Evolutionary conservation across 176 grass and related monocot species (phyloP).

Genomic region (Elaeis guineensis): DNA sequence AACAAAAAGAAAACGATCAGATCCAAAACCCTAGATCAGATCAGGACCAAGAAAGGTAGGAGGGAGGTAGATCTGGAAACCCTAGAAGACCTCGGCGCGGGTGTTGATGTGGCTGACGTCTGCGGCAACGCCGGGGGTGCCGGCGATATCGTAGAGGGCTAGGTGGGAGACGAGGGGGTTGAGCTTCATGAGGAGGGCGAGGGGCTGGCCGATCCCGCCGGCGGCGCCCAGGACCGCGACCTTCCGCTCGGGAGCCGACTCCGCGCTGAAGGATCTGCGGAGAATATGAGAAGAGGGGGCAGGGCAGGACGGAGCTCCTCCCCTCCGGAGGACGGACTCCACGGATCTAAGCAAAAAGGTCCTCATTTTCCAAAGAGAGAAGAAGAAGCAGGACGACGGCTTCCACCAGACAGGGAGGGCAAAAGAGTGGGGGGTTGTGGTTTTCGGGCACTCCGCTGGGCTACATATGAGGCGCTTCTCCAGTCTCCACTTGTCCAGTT

Average conservation of each 20-base stretch:
- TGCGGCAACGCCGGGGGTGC: slow-evolving; percentile 38
- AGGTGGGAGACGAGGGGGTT: slow-evolving; percentile 47
- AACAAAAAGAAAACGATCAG: slow-evolving; percentile 1
- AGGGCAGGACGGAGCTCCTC: too few relatives aligned
- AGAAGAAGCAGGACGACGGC: not conserved
- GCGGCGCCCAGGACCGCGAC: slow-evolving; percentile 38
- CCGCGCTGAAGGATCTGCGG: slow-evolving; percentile 20
- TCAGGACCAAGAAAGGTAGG: not conserved
- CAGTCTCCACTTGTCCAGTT: too few relatives aligned
- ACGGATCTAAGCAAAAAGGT: slow-evolving; percentile 19
- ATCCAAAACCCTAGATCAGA: slow-evolving; percentile 6
- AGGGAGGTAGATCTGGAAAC: not conserved
- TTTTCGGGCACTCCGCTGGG: too few relatives aligned
- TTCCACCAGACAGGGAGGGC: not conserved
- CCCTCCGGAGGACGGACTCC: too few relatives aligned
- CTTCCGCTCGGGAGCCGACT: slow-evolving; percentile 24
- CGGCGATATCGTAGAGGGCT: slow-evolving; percentile 47
- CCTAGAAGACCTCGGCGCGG: slow-evolving; percentile 13
- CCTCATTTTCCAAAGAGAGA: slow-evolving; percentile 13
- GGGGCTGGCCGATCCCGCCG: slow-evolving; percentile 37
- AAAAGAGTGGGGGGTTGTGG: too few relatives aligned
- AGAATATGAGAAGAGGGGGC: slow-evolving; percentile 6
- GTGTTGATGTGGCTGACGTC: slow-evolving; percentile 49
- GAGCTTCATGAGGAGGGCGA: slow-evolving; percentile 43
- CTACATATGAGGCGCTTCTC: too few relatives aligned